Evolutionary conservation across 768 basidiomycete species (phyloP), one percentile per base, ranked within the genome.

Genomic region (Leucosporidium yakuticum): DNA sequence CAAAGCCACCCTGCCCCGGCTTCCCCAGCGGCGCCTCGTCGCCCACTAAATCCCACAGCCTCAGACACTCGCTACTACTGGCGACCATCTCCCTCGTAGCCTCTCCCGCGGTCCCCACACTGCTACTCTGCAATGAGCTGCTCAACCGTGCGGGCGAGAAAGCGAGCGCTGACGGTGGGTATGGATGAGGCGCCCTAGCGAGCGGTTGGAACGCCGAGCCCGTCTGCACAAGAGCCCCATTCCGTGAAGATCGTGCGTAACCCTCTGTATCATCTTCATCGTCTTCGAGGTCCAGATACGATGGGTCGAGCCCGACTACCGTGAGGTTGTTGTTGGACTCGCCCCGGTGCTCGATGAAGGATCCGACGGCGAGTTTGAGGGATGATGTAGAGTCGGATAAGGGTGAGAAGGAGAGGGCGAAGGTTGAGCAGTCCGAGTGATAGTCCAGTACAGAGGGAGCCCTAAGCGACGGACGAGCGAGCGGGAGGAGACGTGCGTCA

Each of bases 151-250:
- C 83, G 23, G 96, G 96, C 73, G 96, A 92, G 90, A 93, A 98
- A 75, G 89, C 91, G 58, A 97, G 79, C 78, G 86, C 88, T 20
- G 93, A 97, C 15, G 91, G 90, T 23, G 96, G 96, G 80, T 95
- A 97, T 55, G 90, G 88, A 71, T 96, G 89, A 70, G 86, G 84
- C 2, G 87, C 85, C 73, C 90, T 87, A 67, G 90, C 91, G 27
- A 94, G 84, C 8, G 88, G 87, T 50, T 87, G 86, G 77, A 95
- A 96, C 80, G 94, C 90, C 14, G 88, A 49, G 84, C 88, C 86
- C 49, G 84, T 85, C 75, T 85, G 29, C 49, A 64, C 67, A 36
- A 39, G 61, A 56, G 65, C 25, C 56, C 44, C 27, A 58, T n/a
- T 31, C 31, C 60, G 48, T n/a, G 59, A 23, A 53, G 27, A 44